Base-by-base conservation (phyloP, 768 basidiomycete genomes). In the Trametes punicea region DNA sequence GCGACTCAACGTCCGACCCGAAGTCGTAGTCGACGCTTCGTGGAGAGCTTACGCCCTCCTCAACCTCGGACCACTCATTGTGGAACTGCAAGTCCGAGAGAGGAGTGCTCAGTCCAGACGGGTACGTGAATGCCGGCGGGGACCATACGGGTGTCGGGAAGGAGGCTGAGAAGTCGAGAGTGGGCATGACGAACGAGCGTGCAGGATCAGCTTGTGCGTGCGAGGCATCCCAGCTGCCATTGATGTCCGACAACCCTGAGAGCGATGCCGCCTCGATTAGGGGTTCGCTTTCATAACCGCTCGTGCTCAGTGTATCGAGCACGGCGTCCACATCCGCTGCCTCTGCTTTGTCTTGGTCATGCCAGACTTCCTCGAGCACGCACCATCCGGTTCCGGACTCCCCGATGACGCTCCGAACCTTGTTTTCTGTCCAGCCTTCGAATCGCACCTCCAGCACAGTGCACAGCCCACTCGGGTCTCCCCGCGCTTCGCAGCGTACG, bases 301-400 rank as follows among this genome's bases (percentile, higher is more conserved):
- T 38, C 9, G 49, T 46, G 51, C 71, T 73, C 29, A 69, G 60
- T 25, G 69, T 60, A 0, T 69, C 64, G 8, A 69, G 56, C 30
- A 63, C 71, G 0, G 69, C 68, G 59, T 68, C 69, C 36, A 70
- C 51, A 6, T 60, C 57, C 38, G 64, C 62, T 2, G 62, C 45
- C 20, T 70, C 67, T 4, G 31, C 39, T 2, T 21, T 29, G 16
- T 60, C 64, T n/a, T 64, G 51, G 46, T 62, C 61, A 33, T 56
- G 61, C 55, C 61, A 57, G 2, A 70, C 69, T 64, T 90, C 88
- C 65, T 89, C 82, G 16, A 92, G 69, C 0, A 77, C 75, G 71
- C 88, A 92, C 90, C 90, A 93, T 0, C 84, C 86, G 7, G 76
- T 80, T 16, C 84, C 81, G 27, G 81, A 82, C 65, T 88, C 83